Evolutionary conservation across 1,139 yeast species (phyloP).

Genomic region (Hansenula anomala): DNA sequence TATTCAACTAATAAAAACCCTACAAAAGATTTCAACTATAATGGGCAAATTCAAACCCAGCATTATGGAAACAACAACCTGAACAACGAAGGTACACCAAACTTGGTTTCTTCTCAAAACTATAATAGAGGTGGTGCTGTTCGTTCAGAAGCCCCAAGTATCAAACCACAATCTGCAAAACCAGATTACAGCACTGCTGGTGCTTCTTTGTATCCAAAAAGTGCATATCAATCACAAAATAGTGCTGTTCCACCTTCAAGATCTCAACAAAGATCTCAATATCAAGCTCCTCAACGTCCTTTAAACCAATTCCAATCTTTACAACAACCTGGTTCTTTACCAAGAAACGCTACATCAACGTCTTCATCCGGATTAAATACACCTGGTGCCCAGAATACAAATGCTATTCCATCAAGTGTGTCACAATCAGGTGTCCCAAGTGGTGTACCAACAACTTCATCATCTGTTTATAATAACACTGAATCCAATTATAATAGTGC

Average conservation of each 20-base stretch:
- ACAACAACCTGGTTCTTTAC: not conserved
- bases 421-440: no score
- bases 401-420: no score
- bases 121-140: slow-evolving; percentile 18
- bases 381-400: no score
- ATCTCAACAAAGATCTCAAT: not conserved
- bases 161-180: slow-evolving; percentile 18
- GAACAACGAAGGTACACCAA: slow-evolving; percentile 19
- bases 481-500: not conserved
- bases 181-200: slow-evolving; percentile 16
- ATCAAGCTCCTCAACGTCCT: not conserved
- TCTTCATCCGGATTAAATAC: not conserved
- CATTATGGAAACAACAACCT: no score
- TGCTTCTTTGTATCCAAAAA: slow-evolving; percentile 12
- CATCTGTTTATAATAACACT: not conserved
- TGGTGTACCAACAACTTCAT: not conserved
- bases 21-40: slow-evolving; percentile 5
- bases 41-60: not conserved
- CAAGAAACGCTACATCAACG: not conserved
- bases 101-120: slow-evolving; percentile 19
- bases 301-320: not conserved
- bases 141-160: slow-evolving; percentile 17
- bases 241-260: not conserved
- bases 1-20: slow-evolving; percentile 13
- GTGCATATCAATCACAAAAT: slow-evolving; percentile 1